Evolutionary conservation across 805 yeast species (phyloP).

Genomic region (Starmera amethionina): DNA sequence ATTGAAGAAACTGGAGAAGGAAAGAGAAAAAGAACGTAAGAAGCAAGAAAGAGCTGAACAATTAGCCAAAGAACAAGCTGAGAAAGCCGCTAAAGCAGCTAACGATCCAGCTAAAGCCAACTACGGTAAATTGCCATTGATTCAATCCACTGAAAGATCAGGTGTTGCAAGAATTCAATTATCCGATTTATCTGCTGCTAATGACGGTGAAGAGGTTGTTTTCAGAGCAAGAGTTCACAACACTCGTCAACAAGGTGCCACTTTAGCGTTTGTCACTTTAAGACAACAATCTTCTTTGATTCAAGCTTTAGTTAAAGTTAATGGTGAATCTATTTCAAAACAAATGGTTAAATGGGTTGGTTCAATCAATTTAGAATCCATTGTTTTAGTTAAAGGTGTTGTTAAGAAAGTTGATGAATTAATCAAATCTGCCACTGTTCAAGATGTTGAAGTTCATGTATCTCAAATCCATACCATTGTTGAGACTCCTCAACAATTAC

Average conservation of each 20-base stretch:
- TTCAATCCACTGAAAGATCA: slow-evolving; percentile 67
- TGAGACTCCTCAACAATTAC: slow-evolving; percentile 87
- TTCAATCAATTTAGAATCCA: slow-evolving; percentile 75
- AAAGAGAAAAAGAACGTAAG: slow-evolving; percentile 83
- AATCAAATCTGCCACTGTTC: slow-evolving; percentile 84
- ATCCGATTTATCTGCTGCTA: slow-evolving; percentile 41
- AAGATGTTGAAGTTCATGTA: slow-evolving; percentile 79
- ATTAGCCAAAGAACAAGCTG: slow-evolving; percentile 74
- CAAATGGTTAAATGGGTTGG: slow-evolving; percentile 97
- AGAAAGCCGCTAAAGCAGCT: slow-evolving; percentile 49
- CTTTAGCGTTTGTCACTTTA: slow-evolving; percentile 80
- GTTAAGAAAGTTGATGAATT: slow-evolving; percentile 80
- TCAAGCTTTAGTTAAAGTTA: slow-evolving; percentile 77
- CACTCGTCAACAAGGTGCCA: slow-evolving; percentile 92
- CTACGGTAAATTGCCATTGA: slow-evolving; percentile 85
- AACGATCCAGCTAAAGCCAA: slow-evolving; percentile 83
- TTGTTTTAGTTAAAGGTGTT: slow-evolving; percentile 82
- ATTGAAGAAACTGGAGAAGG: slow-evolving; percentile 87
- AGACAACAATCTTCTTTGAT: slow-evolving; percentile 82
- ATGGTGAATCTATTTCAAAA: slow-evolving; percentile 70
- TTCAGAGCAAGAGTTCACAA: slow-evolving; percentile 94
- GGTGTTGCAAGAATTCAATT: slow-evolving; percentile 55
- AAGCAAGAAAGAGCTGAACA: slow-evolving; percentile 90
- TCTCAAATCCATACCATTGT: slow-evolving; percentile 65
- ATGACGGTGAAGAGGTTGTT: slow-evolving; percentile 68